A percentile compares a stretch with the other conserved stretches of the same genome.
phyloP scores from a whole-genome alignment of 495 filamentous ascomycete genomes.

The Massariosphaeria phaeospora region DNA sequence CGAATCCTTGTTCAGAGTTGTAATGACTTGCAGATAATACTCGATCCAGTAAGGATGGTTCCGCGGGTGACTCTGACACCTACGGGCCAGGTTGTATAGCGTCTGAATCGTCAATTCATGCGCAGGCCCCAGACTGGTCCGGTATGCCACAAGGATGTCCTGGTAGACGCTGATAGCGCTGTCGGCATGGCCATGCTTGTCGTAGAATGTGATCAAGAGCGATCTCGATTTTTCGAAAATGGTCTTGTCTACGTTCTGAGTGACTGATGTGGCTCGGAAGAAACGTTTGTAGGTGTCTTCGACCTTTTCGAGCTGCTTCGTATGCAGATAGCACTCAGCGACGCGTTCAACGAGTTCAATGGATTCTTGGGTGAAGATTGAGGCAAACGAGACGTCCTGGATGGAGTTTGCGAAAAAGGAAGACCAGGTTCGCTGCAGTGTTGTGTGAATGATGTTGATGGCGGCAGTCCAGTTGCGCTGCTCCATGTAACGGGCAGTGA shows the following conservation, averaged over 20 bases:
- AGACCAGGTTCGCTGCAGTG: constrained; percentile 21
- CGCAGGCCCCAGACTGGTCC: constrained; percentile 5
- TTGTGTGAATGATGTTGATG: constrained; percentile 11
- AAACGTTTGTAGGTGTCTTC: constrained; percentile 23
- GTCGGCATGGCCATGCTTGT: constrained; percentile 24
- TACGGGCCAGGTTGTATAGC: constrained; percentile 11
- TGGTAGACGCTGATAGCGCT: constrained; percentile 23
- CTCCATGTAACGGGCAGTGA: constrained; percentile 14
- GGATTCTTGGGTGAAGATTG: constrained; percentile 23
- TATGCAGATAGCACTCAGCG: constrained; percentile 13
- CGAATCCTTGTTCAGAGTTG: constrained; percentile 17
- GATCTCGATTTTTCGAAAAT: constrained; percentile 18
- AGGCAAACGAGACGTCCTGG: constrained; percentile 20
- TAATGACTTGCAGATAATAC: constrained; percentile 25
- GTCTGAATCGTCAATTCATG: constrained; percentile 16
- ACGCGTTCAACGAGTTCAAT: constrained; percentile 23
- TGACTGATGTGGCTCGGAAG: constrained; percentile 21
- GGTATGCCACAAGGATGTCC: constrained; percentile 20
- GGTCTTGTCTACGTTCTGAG: constrained; percentile 10
- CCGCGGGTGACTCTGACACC: constrained; percentile 13
- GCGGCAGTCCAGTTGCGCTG: constrained; percentile 13
- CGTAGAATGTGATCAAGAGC: constrained; percentile 19
- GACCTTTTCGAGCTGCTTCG: constrained; percentile 15
- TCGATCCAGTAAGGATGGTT: constrained; percentile 28
- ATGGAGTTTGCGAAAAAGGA: constrained; percentile 18